A percentile compares a stretch with the other conserved stretches of the same genome.
Evolutionary conservation across 2,329 filamentous ascomycete species (phyloP).

Genomic region (Volutella citrinella): DNA sequence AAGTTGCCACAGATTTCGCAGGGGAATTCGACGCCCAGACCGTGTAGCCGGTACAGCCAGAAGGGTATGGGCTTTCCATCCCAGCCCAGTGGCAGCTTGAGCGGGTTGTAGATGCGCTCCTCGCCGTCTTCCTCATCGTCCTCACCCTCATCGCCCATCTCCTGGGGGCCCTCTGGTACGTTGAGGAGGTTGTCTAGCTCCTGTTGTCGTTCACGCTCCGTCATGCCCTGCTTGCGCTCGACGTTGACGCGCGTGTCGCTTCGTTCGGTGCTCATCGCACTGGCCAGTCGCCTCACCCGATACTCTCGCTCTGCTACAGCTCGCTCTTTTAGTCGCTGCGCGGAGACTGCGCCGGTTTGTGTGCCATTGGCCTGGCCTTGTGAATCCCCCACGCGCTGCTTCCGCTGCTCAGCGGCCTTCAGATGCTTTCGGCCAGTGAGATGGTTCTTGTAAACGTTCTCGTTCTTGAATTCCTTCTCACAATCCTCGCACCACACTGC

Average conservation of each 20-base stretch:
- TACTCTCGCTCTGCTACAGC: conserved; percentile 88
- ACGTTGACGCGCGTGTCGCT: conserved; percentile 91
- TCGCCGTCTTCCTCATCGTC: conserved; percentile 74
- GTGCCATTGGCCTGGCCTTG: conserved; percentile 26
- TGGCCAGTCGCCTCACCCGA: conserved; percentile 74
- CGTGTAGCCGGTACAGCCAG: conserved; percentile 97
- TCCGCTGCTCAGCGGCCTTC: conserved; percentile 70
- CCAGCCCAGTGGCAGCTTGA: conserved; percentile 95
- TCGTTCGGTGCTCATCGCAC: conserved; percentile 81
- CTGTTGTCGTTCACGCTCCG: conserved; percentile 89
- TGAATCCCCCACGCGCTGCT: conserved; percentile 42
- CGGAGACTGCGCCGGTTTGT: conserved; percentile 29
- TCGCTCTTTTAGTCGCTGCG: conserved; percentile 74
- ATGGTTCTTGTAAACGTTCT: conserved; percentile 90
- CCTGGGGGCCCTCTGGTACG: conserved; percentile 28
- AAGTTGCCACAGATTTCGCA: conserved; percentile 98
- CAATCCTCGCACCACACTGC: conserved; percentile 89
- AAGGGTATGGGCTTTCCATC: conserved; percentile 98
- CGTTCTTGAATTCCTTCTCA: conserved; percentile 91
- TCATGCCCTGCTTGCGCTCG: conserved; percentile 96
- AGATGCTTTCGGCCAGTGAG: conserved; percentile 90
- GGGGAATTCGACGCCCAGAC: conserved; percentile 87
- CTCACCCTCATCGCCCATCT: conserved; percentile 51
- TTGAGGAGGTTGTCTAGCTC: conserved; percentile 84
- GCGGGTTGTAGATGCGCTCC: conserved; percentile 91